Evolutionary conservation across 345 rosid species (phyloP).

Genomic region (Gossypioides kirkii): DNA sequence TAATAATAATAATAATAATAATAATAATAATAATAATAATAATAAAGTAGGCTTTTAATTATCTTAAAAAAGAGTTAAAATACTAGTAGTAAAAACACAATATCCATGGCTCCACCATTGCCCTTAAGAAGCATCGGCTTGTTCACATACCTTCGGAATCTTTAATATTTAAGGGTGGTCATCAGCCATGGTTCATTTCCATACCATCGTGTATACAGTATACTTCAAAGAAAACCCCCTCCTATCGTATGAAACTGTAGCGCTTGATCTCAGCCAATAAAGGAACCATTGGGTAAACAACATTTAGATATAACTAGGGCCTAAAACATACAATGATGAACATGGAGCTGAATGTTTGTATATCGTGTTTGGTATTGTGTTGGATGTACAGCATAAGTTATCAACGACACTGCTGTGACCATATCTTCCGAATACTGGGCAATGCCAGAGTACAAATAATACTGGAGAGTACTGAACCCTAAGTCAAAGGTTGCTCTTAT

Average conservation of each 20-base stretch:
- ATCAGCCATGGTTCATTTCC: too few species aligned
- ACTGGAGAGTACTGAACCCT: slow-evolving; percentile 63
- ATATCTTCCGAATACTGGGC: slow-evolving; percentile 51
- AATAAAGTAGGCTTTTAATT: too few species aligned
- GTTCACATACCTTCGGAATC: slow-evolving; percentile 32
- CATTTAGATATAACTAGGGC: background rate
- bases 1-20: too few species aligned
- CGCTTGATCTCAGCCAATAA: too few species aligned
- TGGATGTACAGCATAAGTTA: background rate
- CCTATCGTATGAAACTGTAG: too few species aligned
- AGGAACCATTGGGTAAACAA: too few species aligned
- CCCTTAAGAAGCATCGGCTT: slow-evolving; percentile 72
- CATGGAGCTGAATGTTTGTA: slow-evolving; percentile 23
- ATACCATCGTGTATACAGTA: too few species aligned
- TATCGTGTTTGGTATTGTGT: too few species aligned
- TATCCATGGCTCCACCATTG: slow-evolving; percentile 25
- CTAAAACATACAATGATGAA: background rate
- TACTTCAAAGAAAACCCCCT: too few species aligned
- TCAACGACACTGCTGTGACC: background rate
- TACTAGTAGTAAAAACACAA: too few species aligned
- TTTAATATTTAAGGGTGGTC: background rate
- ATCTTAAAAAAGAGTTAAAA: too few species aligned
- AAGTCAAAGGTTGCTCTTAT: slow-evolving; percentile 63
- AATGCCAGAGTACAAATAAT: slow-evolving; percentile 63
- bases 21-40: too few species aligned